Evolutionary conservation across 441 rosid species (phyloP), one percentile per base, ranked within the genome.

Genomic region (Arabidopsis lyrata): DNA sequence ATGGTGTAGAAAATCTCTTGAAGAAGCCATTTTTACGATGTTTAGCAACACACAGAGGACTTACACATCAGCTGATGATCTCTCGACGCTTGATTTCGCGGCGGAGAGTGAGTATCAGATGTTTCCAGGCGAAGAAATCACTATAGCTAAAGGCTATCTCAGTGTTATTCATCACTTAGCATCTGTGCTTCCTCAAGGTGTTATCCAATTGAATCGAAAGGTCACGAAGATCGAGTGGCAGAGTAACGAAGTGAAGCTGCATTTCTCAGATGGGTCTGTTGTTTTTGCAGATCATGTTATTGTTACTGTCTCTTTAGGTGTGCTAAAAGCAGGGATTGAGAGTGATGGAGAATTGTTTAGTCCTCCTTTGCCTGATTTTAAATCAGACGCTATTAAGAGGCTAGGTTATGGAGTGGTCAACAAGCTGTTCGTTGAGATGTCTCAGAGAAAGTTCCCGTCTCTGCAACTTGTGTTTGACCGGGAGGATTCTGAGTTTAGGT

Each of bases 101-200:
- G 97, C 99, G 36, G 99, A 95, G 72, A 89, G 97, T 2, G 99
- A 95, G 85, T 95, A 95, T 66, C 74, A 73, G 44, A 83, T 92
- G 98, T 95, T 89, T 79, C 93, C 97, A 2, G 99, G 94, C 6
- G 98, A 95, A 78, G 99, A 95, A 80, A 86, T 91, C 83, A 95
- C 99, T n/a, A 88, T 95, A 47, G 97, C 98, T 10, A 91, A 87
- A 73, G 99, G 99, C 15, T 95, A 95, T 70, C 76, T 81, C 44
- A 88, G 87, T 70, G 72, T 95, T 49, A 85, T 95, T 12, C 80
- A 86, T 77, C 82, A 86, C n/a, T 77, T 95, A 12, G 96, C 99
- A 18, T 87, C 95, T 64, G 89, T 82, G 70, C 83, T 95, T 27
- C 99, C 98, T 4, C 81, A 76, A 8, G 95, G 87, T 57, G 76